phyloP scores from a whole-genome alignment of 352 stramenopile genomes.

The Globisporangium mamillatum region DNA sequence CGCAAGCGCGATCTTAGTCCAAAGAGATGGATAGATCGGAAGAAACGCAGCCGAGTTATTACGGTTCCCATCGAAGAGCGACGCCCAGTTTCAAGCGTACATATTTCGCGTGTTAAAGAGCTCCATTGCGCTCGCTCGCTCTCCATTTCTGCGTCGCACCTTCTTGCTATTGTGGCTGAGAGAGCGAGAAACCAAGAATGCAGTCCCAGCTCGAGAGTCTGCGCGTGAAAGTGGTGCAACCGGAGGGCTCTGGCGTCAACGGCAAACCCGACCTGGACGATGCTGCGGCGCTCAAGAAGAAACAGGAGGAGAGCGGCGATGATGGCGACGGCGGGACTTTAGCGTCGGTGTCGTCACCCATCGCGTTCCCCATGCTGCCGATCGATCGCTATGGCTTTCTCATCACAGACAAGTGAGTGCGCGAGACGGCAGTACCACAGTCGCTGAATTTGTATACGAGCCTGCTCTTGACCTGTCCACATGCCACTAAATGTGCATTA shows the following conservation, averaged over 20 bases:
- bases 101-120: background rate
- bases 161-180: background rate
- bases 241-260: background rate
- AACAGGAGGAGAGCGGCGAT: conserved; percentile 15
- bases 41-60: background rate
- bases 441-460: background rate
- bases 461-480: background rate
- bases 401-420: conserved; percentile 72
- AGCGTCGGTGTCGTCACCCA: conserved; percentile 15
- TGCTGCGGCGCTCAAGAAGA: conserved; percentile 18
- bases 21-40: background rate
- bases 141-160: background rate
- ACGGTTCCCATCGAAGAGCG: background rate
- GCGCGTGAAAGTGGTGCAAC: conserved; percentile 4
- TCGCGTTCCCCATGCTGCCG: conserved; percentile 50
- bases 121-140: background rate
- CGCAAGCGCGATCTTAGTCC: conserved; percentile 4
- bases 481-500: background rate
- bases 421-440: background rate
- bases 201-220: conserved; percentile 18
- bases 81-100: background rate
- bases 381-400: conserved; percentile 78
- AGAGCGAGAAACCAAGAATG: conserved; percentile 1
- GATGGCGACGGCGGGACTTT: background rate
- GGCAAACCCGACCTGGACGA: background rate